A percentile compares a stretch with the other conserved stretches of the same genome.
Evolutionary conservation across 306 rosid genomes (phyloP).

Genomic region (Trifolium repens): DNA sequence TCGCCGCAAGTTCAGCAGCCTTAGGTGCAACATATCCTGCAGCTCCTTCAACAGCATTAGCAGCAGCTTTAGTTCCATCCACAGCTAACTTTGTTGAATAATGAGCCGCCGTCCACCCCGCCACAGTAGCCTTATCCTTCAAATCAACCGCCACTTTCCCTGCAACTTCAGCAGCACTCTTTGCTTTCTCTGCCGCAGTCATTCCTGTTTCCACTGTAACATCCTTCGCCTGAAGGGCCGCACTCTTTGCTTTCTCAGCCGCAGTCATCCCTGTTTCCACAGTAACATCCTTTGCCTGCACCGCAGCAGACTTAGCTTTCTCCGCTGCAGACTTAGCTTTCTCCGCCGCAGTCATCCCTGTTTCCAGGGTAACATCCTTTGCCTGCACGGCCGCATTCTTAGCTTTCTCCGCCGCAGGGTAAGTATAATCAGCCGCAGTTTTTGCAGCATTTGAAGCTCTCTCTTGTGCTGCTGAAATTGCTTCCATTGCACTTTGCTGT

Average conservation of each 20-base stretch:
- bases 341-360: conserved; percentile 37
- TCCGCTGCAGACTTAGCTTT: no score
- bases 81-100: conserved; percentile 58
- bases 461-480: conserved; percentile 55
- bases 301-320: conserved; percentile 54
- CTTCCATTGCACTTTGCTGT: conserved; percentile 49
- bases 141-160: conserved; percentile 52
- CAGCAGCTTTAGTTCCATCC: conserved; percentile 64
- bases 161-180: conserved; percentile 41
- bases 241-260: background rate
- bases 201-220: no score
- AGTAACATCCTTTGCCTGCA: conserved; percentile 47
- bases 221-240: background rate
- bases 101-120: conserved; percentile 74
- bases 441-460: conserved; percentile 44
- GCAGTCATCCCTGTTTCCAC: conserved; percentile 53
- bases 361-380: no score
- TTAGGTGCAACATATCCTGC: conserved; percentile 64
- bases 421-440: conserved; percentile 48
- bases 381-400: no score
- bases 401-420: background rate
- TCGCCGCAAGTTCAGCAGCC: conserved; percentile 55
- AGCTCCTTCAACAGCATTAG: conserved; percentile 50
- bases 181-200: conserved; percentile 52
- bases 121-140: conserved; percentile 65